phyloP scores from a whole-genome alignment of 208 protist genomes.

The Phytomonas serpens region DNA sequence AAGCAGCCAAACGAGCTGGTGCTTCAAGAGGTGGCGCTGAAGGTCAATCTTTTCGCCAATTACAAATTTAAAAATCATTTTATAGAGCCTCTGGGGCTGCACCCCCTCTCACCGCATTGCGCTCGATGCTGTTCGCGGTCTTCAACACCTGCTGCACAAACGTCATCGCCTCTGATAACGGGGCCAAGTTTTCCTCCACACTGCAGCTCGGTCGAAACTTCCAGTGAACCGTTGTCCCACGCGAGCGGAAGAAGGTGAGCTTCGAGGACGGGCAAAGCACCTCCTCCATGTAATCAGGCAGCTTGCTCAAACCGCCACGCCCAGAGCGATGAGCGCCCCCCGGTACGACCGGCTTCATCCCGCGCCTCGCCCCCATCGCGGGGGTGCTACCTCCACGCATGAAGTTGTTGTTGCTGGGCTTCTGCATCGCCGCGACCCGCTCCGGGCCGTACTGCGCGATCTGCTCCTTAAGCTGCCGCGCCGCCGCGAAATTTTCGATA shows the following conservation, averaged over 20 bases:
- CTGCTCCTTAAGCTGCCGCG: constrained; percentile 58
- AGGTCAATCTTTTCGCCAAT: background rate
- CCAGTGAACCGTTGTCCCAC: constrained; percentile 73
- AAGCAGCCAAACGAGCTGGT: background rate
- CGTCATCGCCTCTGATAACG: constrained; percentile 65
- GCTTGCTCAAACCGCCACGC: constrained; percentile 12
- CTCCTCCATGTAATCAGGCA: constrained; percentile 28
- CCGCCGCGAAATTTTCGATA: constrained; percentile 84
- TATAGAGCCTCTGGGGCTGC: constrained; percentile 64
- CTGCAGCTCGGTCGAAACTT: constrained; percentile 53
- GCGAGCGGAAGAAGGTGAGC: constrained; percentile 71
- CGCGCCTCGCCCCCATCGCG: background rate
- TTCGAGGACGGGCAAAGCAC: constrained; percentile 52
- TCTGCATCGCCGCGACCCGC: constrained; percentile 45
- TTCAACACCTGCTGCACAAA: constrained; percentile 74
- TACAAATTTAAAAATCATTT: background rate
- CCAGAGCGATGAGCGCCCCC: constrained; percentile 10
- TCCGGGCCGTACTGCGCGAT: constrained; percentile 35
- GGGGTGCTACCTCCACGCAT: constrained; percentile 19
- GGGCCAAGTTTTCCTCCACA: constrained; percentile 65
- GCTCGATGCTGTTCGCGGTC: constrained; percentile 78
- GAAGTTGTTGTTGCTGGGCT: constrained; percentile 49
- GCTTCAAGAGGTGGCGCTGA: background rate
- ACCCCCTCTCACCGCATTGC: constrained; percentile 50
- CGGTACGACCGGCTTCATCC: background rate